phyloP scores from a whole-genome alignment of 1,284 basidiomycete genomes.

The Xerocomus subilludens region DNA sequence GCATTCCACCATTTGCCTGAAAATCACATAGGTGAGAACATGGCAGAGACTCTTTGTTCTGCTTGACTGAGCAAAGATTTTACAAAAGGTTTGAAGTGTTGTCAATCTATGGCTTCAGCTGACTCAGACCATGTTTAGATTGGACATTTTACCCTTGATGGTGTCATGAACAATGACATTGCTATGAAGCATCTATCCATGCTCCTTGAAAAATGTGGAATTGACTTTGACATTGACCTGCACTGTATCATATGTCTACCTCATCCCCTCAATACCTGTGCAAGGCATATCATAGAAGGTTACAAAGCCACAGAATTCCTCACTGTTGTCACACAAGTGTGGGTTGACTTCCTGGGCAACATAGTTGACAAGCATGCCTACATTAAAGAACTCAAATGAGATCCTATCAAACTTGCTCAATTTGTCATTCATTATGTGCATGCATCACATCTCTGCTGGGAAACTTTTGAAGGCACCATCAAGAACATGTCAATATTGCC shows the following conservation, averaged over 20 bases:
- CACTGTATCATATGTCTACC: not conserved
- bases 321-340: not conserved
- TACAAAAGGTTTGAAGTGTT: not conserved
- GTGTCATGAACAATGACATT: not conserved
- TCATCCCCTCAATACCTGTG: not conserved
- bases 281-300: not conserved
- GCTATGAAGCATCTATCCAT: not conserved
- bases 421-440: conserved; percentile 6
- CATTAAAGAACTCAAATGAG: not conserved
- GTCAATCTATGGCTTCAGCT: not conserved
- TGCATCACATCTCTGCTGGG: not conserved
- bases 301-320: not conserved
- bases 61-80: not conserved
- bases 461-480: conserved; percentile 18
- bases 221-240: not conserved
- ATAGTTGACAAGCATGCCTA: conserved; percentile 3
- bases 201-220: too few species aligned
- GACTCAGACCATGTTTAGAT: not conserved
- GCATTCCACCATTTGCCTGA: not conserved
- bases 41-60: not conserved
- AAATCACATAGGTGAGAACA: not conserved
- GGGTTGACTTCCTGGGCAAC: not conserved
- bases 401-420: conserved; percentile 12
- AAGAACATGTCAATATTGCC: conserved; percentile 1
- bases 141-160: not conserved